These are phyloP conservation scores for Dryadomyces quercivorus DNA, from an alignment of 2,329 filamentous ascomycete species.

Conservation along the genomic window DNA sequence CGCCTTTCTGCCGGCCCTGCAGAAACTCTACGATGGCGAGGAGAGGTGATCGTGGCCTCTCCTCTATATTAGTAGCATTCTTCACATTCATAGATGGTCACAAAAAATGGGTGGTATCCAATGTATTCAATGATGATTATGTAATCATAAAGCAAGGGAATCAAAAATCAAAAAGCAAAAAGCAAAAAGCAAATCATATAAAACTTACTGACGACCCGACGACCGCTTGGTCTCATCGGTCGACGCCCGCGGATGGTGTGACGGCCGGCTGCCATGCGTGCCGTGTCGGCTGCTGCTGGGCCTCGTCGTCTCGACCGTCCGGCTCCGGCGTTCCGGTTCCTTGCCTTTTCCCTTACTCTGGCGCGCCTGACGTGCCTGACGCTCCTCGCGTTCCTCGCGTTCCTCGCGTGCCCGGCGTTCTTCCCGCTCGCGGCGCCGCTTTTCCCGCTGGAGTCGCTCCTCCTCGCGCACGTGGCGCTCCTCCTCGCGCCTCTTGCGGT, in stretches of 20 bases:
- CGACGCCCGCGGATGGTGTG: not conserved
- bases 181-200: too few relatives aligned
- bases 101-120: too few relatives aligned
- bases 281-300: not conserved
- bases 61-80: not conserved
- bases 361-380: too few relatives aligned
- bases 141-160: too few relatives aligned
- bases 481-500: not conserved
- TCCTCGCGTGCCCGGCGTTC: too few relatives aligned
- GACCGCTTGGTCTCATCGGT: not conserved
- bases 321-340: not conserved
- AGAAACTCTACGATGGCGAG: constrained; percentile 13
- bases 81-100: too few relatives aligned
- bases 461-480: not conserved
- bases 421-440: not conserved
- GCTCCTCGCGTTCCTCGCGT: too few relatives aligned
- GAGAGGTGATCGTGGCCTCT: not conserved
- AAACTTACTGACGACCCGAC: not conserved
- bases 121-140: too few relatives aligned
- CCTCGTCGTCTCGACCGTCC: not conserved
- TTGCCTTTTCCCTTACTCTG: not conserved
- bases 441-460: not conserved
- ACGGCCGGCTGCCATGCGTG: too few relatives aligned
- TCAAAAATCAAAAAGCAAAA: too few relatives aligned
- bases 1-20: constrained; percentile 13